Percentiles rank a stretch among this genome's conserved stretches.
Conservation (phyloP, 2,329 filamentous ascomycete species). For the Sporothrix brunneoviolacea region DNA sequence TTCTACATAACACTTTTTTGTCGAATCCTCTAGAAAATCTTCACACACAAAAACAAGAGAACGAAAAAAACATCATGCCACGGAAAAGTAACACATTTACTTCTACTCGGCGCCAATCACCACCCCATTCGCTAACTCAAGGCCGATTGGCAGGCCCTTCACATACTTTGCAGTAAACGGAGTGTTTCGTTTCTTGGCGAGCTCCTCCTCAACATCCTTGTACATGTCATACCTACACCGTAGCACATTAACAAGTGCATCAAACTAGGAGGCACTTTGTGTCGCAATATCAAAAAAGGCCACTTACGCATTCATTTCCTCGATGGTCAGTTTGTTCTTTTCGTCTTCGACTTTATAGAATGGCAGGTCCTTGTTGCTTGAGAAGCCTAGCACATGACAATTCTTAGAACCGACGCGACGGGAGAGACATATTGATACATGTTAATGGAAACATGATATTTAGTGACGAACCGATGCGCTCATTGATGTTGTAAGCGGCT, state of each 20-base stretch:
- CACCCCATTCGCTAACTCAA: constrained; percentile 45
- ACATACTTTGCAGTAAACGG: constrained; percentile 33
- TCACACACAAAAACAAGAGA: too few species aligned
- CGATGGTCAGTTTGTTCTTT: constrained; percentile 56
- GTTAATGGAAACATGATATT: too few species aligned
- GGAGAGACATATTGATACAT: too few species aligned
- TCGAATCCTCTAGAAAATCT: too few species aligned
- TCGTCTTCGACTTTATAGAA: constrained; percentile 58
- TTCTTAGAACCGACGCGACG: too few species aligned
- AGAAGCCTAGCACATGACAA: too few species aligned
- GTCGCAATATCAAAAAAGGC: background rate
- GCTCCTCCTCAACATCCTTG: constrained; percentile 43
- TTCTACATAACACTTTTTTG: too few species aligned
- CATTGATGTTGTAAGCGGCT: constrained; percentile 56
- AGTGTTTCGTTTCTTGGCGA: constrained; percentile 30
- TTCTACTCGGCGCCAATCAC: too few species aligned
- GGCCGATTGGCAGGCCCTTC: constrained; percentile 39
- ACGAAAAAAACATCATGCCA: too few species aligned
- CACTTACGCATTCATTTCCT: constrained; percentile 60
- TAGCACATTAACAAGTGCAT: too few species aligned
- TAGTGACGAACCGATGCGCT: constrained; percentile 51
- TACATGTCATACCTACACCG: constrained; percentile 57
- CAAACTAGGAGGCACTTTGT: too few species aligned
- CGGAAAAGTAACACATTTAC: too few species aligned
- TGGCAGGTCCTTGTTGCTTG: constrained; percentile 47